Conservation (phyloP, 2,329 filamentous ascomycete species). For the Botrytis galanthina region DNA sequence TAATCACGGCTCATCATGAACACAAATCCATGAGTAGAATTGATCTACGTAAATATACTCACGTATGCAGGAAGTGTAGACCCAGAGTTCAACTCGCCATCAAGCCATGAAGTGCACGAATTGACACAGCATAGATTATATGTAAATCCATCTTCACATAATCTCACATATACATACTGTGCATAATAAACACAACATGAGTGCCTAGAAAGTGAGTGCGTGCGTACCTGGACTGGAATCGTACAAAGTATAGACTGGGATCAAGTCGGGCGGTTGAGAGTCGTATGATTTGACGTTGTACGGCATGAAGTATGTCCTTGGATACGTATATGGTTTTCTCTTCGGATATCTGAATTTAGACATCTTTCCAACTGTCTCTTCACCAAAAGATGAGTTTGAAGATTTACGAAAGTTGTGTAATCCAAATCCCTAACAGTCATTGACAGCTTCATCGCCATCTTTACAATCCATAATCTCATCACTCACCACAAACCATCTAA, state of each 20-base stretch:
- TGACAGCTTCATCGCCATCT: not conserved
- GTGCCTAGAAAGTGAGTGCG: not conserved
- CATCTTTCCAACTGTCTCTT: not conserved
- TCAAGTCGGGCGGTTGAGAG: not conserved
- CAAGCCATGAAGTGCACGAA: not conserved
- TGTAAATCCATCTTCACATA: not conserved
- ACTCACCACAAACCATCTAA: not conserved
- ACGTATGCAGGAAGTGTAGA: not conserved
- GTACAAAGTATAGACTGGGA: not conserved
- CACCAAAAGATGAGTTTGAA: not conserved
- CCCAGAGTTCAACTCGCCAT: not conserved
- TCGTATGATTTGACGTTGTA: constrained; percentile 13
- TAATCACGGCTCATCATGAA: not conserved
- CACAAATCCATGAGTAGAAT: not conserved
- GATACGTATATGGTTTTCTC: not conserved
- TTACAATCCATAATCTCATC: not conserved
- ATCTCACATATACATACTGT: not conserved
- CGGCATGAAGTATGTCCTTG: not conserved
- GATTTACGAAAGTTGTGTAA: not conserved
- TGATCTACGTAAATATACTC: not conserved
- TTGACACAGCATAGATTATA: not conserved
- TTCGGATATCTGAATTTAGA: not conserved
- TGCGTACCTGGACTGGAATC: not conserved
- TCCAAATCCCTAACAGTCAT: not conserved
- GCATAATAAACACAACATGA: not conserved